Base-by-base conservation (phyloP, 768 basidiomycete genomes). In the Lactarius akahatsu region DNA sequence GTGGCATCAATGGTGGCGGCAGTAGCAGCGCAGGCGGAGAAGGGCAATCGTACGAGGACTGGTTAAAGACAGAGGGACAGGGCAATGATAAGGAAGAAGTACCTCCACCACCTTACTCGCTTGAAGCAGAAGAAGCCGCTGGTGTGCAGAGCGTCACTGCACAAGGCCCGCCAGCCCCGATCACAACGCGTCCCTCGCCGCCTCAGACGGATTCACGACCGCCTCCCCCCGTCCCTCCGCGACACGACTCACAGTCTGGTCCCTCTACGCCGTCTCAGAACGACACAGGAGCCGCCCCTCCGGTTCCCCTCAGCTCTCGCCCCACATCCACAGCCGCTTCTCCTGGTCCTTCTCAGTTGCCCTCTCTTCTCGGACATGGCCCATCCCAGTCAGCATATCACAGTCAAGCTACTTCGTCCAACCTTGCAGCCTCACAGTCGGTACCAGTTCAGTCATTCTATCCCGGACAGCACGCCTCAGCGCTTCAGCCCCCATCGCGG, bases 91-190 rank as follows among this genome's bases (percentile, higher is more conserved):
- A 75, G 57, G 83, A 84, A 30, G 87, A 86, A 11, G 76, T 75
- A 2, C 88, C 90, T 0, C 89, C 91, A 1, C 88, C 88, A 11
- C 88, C 90, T 23, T 91, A 92, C 71, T 81, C 84, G 18, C 77
- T 87, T 26, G 82, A 88, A 65, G 85, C 72, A n/a, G 80, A 79
- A 0, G 52, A 62, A 38, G 32, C 30, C 67, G 4, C 63, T 62
- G n/a, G 47, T 40, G 16, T 41, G 20, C 61, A 28, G 32, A 40
- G 66, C 11, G 32, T 61, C 34, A 6, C 59, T 57, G 34, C 58
- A 28, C 61, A 50, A 10, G 61, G 66, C 15, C 68, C 68, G 0
- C 47, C 58, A 38, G 13, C 58, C 3, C 66, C 68, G 9, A 47
- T 59, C 18, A 15, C 54, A 15, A 69, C 68, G 23, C 65, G 68